phyloP scores from a whole-genome alignment of 495 filamentous ascomycete genomes.

The Acidomyces sp. region DNA sequence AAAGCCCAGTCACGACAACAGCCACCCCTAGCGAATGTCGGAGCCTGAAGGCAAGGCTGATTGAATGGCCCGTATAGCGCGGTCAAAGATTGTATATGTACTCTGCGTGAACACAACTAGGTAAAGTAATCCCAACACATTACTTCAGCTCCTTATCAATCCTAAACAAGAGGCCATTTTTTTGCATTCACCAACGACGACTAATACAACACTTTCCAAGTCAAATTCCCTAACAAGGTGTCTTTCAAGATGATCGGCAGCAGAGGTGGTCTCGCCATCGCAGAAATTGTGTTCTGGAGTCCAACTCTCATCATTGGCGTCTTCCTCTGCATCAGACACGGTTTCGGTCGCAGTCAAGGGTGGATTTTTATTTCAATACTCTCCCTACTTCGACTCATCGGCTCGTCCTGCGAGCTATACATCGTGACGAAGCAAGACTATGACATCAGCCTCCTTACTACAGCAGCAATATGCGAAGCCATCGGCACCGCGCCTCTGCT shows the following conservation, averaged over 20 bases:
- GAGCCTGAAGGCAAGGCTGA: no score
- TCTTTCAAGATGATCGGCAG: constrained; percentile 6
- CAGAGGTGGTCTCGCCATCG: constrained; percentile 16
- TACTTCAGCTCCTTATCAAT: no score
- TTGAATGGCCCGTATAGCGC: no score
- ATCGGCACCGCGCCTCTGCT: constrained; percentile 18
- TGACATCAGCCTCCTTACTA: constrained; percentile 1
- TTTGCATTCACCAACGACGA: no score
- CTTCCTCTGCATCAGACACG: constrained; percentile 16
- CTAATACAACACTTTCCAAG: no score
- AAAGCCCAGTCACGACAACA: no score
- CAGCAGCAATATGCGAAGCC: constrained; percentile 8
- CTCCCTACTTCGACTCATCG: constrained; percentile 14
- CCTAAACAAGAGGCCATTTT: no score
- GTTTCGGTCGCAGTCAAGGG: constrained; percentile 12
- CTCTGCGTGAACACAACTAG: no score
- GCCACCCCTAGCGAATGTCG: no score
- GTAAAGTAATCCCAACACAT: no score
- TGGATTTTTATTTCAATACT: constrained; percentile 18
- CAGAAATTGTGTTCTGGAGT: constrained; percentile 16
- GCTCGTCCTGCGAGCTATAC: constrained; percentile 7
- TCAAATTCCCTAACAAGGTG: no score
- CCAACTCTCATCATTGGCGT: constrained; percentile 8
- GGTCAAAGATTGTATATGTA: no score
- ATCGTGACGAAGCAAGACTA: constrained; percentile 2